A percentile compares a stretch with the other conserved stretches of the same genome.
These are phyloP conservation scores for Corinectria fuckeliana DNA, from an alignment of 2,329 filamentous ascomycete species.

Conservation along the genomic window DNA sequence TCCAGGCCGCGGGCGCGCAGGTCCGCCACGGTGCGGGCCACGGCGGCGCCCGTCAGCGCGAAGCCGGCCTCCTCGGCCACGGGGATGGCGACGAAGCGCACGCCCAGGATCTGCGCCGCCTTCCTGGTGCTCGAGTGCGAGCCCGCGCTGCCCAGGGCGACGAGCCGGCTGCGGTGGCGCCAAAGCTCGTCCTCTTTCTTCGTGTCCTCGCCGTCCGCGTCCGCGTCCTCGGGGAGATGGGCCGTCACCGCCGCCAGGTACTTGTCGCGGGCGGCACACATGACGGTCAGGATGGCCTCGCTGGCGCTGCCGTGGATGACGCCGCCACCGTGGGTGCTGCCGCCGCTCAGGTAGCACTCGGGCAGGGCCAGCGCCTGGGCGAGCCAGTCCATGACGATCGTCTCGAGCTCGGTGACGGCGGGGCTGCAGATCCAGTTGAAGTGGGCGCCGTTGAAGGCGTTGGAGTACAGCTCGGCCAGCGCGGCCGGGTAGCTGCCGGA, in stretches of 20 bases:
- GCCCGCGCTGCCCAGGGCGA: constrained; percentile 80
- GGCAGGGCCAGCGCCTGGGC: constrained; percentile 78
- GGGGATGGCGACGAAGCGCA: constrained; percentile 76
- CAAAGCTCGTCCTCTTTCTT: constrained; percentile 75
- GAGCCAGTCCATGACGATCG: constrained; percentile 91
- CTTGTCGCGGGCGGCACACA: constrained; percentile 86
- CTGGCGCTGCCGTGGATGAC: constrained; percentile 94
- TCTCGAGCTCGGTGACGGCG: constrained; percentile 91
- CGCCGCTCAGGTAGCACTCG: constrained; percentile 73
- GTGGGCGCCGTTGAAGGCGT: constrained; percentile 85
- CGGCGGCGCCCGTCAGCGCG: constrained; percentile 69
- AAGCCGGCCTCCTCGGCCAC: constrained; percentile 69
- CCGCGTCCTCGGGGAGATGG: constrained; percentile 53
- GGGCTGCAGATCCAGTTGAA: constrained; percentile 99
- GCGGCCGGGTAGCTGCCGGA: constrained; percentile 83
- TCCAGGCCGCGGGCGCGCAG: constrained; percentile 73
- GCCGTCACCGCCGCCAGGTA: constrained; percentile 69
- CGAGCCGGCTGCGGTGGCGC: constrained; percentile 61
- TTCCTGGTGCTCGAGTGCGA: constrained; percentile 88
- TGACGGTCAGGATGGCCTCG: constrained; percentile 84
- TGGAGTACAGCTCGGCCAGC: constrained; percentile 90
- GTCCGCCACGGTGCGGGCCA: constrained; percentile 68
- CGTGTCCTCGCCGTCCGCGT: no score
- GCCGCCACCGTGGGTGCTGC: constrained; percentile 76
- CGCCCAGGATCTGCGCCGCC: constrained; percentile 83